phyloP scores from a whole-genome alignment of 768 basidiomycete species.

The Sarcodon sp. region DNA sequence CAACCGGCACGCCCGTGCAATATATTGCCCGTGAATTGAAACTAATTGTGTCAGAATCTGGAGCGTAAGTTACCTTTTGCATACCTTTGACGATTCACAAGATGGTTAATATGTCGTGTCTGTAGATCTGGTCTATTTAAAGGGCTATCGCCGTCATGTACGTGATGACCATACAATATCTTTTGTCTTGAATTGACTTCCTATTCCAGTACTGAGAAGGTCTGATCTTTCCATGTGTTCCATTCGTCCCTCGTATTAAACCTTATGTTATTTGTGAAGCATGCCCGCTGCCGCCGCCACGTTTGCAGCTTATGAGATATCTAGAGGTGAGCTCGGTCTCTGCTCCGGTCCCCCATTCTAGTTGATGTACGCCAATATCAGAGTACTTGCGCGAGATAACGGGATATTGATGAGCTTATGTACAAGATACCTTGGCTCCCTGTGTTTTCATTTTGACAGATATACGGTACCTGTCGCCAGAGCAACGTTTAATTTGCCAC shows the following conservation, averaged over 20 bases:
- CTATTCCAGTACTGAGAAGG: constrained; percentile 48
- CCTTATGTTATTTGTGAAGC: constrained; percentile 23
- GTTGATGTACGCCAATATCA: not conserved
- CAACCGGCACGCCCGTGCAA: constrained; percentile 54
- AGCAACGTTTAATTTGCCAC: too few species aligned
- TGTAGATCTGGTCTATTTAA: constrained; percentile 52
- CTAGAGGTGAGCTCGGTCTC: constrained; percentile 37
- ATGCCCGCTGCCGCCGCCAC: constrained; percentile 89
- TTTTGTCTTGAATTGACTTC: not conserved
- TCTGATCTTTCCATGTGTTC: constrained; percentile 10
- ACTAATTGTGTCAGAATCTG: constrained; percentile 55
- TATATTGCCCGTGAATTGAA: constrained; percentile 70
- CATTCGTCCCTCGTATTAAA: not conserved
- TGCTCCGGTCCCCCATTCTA: not conserved
- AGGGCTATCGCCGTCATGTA: constrained; percentile 67
- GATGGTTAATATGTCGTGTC: not conserved
- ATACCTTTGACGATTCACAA: not conserved
- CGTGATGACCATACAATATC: constrained; percentile 14
- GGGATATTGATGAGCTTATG: constrained; percentile 3
- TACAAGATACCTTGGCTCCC: too few species aligned
- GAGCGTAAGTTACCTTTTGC: constrained; percentile 37
- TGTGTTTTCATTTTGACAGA: too few species aligned
- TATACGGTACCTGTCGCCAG: too few species aligned
- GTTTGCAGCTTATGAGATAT: constrained; percentile 82
- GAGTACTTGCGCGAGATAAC: constrained; percentile 18